Base-by-base conservation (phyloP, 2,329 filamentous ascomycete species). In the Teratosphaeria epicoccoides region DNA sequence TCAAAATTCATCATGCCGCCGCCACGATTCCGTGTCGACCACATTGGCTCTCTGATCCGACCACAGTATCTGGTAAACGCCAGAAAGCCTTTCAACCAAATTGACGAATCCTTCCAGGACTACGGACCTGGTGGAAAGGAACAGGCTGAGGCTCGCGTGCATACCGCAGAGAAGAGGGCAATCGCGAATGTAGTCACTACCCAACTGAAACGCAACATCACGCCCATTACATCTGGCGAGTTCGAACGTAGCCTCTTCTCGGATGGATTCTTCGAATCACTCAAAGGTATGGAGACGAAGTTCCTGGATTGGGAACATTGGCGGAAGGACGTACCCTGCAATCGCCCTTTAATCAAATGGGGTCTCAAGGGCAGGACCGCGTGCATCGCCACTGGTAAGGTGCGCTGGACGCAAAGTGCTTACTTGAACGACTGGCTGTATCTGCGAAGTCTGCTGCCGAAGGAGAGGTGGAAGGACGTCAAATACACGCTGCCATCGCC, bases 21-120 rank as follows among this genome's bases (percentile, higher is more conserved):
- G 6, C 78, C 79, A 37, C 83, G 80, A 46, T 86, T 84, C 67
- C 77, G 84, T 61, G 81, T 82, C 53, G 84, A 87, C 68, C 84
- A 87, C 57, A 76, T 86, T 54, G 84, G 84, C 49, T 86, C 83
- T 11, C 73, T 87, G 37, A 76, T 87, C 47, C 80, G 84, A 22
- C 82, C 83, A 0, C 66, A 79, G 49, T 69, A 75, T 43, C 76
- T 87, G 9, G 72, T 84, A 20, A 71, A 78, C 46, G 77, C 77
- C 46, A 74, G 83, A 65, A 40, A 40, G 33, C 33, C 33, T 5
- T 40, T 40, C 33, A 40, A 40, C 33, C 33, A 40, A 17, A 20
- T 40, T 9, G 33, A 40, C 5, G 20, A 40, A 9, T 40, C 33
- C 4, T 40, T 40, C 4, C 14, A 20, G 33, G n/a, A 40, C n/a